A percentile compares a stretch with the other conserved stretches of the same genome.
Evolutionary conservation across 1,284 basidiomycete genomes (phyloP).

Genomic region (Sanghuangporus weigelae): DNA sequence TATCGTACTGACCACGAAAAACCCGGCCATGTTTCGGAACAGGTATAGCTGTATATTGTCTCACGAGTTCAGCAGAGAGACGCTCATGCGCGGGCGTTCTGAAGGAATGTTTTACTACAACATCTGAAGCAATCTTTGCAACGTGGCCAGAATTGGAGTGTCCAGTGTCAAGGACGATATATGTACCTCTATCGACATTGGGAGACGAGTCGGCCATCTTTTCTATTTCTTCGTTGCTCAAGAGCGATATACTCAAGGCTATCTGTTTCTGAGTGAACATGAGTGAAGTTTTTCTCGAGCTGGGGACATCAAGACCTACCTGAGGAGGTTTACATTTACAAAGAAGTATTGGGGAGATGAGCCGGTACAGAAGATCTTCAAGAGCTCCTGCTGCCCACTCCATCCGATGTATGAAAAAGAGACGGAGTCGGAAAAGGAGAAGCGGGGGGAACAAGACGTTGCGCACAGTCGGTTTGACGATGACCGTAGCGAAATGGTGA

Average conservation of each 20-base stretch:
- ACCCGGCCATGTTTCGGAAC: neutral
- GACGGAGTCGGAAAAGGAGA: no score
- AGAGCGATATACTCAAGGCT: neutral
- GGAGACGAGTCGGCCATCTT: neutral
- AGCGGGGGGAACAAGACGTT: no score
- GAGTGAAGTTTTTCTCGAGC: neutral
- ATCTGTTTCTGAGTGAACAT: neutral
- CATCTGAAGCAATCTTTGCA: neutral
- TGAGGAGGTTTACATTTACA: neutral
- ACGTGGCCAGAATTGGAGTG: neutral
- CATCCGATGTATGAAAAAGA: neutral
- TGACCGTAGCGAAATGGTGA: no score
- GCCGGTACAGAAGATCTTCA: neutral
- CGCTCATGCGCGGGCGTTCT: neutral
- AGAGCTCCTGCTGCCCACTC: neutral
- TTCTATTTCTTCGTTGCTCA: neutral
- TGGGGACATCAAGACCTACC: neutral
- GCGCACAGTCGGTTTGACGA: no score
- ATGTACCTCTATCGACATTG: neutral
- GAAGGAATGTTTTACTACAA: neutral
- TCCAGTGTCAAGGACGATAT: neutral
- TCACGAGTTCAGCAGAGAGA: neutral
- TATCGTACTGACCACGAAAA: neutral
- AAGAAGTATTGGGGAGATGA: neutral
- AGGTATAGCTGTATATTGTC: neutral